Evolutionary conservation across 148 eudicot species (phyloP), one percentile per base, ranked within the genome.

Genomic region (Cornus kousa): DNA sequence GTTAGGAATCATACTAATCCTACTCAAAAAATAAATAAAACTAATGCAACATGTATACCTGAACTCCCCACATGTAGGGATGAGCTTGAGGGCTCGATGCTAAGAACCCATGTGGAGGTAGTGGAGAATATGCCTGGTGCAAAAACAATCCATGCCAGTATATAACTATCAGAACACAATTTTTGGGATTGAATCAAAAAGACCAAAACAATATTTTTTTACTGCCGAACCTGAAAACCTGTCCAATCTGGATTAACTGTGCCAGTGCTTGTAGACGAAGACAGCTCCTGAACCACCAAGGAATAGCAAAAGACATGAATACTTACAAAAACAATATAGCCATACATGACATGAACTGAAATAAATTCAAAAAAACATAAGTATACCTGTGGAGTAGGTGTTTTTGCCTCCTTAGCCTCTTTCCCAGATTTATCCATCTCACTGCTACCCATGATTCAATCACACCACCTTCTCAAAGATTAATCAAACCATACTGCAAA

Each of bases 11-110:
- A 55, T 46, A 70, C 24, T 66, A 82, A 74, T 75, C 22, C 24
- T 11, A 9, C 59, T 60, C 24, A 55, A 39, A 71, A 72, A 75
- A 43, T 24, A 65, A 14, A 35, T 24, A 65, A 14, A 35, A 20
- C 5, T 33, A 31, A 68, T 50, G n/a, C 59, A 50, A 59, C 40
- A 16, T 7, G 68, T 33, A 67, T 89, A 94, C 99, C 98, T 97
- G 99, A 84, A 96, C 97, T 83, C 99, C 97, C 99, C 99, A 97
- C 99, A 97, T 92, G 68, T 97, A 97, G 75, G 99, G 98, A 78
- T 92, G 99, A 46, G 94, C 90, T 90, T 97, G 99, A 66, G 99
- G 96, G 78, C 88, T 92, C 9, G 98, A 90, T 50, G 98, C 96
- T 87, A 94, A 40, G 87, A 76, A 92, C 24, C 96, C 98, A 84